Percentiles rank a stretch among this genome's conserved stretches.
Conservation (phyloP, 2,329 filamentous ascomycete species). For the Achaetomium macrosporum region DNA sequence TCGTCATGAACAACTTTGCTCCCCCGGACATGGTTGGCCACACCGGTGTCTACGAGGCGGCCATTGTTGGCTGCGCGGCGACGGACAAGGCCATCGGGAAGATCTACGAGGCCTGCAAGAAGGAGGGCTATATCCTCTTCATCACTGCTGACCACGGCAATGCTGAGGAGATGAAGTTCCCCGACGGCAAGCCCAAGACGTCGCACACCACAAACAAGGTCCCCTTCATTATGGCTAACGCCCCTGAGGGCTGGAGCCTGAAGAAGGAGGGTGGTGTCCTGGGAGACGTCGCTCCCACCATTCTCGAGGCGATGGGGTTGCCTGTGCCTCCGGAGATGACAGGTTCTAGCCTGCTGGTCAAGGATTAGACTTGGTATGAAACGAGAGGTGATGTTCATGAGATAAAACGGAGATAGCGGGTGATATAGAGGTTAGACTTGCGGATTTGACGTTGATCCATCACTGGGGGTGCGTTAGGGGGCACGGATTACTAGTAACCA, state of each 20-base stretch:
- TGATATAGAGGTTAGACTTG: conserved; percentile 19
- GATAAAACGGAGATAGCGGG: background rate
- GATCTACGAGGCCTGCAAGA: conserved; percentile 90
- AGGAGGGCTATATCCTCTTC: conserved; percentile 88
- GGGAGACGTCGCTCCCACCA: conserved; percentile 92
- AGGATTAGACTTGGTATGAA: conserved; percentile 41
- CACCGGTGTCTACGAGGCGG: conserved; percentile 94
- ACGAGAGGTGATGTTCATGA: conserved; percentile 2
- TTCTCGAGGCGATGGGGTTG: conserved; percentile 86
- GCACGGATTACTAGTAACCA: too few species aligned
- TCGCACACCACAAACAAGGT: conserved; percentile 98
- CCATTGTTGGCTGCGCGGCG: conserved; percentile 73
- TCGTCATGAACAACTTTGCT: conserved; percentile 99
- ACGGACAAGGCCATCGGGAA: conserved; percentile 92
- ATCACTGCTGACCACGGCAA: conserved; percentile 97
- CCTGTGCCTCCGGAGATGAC: conserved; percentile 90
- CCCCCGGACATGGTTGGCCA: conserved; percentile 99
- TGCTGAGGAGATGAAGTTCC: conserved; percentile 97
- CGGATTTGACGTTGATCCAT: background rate
- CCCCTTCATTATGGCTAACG: conserved; percentile 96
- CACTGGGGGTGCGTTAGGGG: too few species aligned
- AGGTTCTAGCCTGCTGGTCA: conserved; percentile 75
- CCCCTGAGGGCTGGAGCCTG: conserved; percentile 80
- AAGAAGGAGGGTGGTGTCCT: conserved; percentile 84
- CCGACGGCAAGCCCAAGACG: conserved; percentile 94